These are phyloP conservation scores for Chaetomiaceae sp. DNA, from an alignment of 2,329 filamentous ascomycete species.

Conservation along the genomic window DNA sequence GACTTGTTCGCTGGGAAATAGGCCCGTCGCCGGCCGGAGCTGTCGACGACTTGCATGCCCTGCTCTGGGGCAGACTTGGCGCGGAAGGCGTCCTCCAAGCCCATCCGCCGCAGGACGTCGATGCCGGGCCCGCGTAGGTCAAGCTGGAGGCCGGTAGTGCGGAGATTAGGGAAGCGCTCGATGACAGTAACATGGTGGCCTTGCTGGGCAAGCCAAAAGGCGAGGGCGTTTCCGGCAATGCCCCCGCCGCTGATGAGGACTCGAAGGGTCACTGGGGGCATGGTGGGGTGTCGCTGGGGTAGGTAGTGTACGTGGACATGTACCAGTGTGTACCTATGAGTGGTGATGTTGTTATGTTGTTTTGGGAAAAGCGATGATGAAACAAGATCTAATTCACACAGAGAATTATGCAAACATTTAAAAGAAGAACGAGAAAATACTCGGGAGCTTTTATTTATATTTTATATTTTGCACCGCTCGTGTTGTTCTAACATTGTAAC, in stretches of 20 bases:
- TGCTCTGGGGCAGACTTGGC: slow-evolving; percentile 41
- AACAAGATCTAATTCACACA: too few relatives aligned
- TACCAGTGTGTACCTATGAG: too few relatives aligned
- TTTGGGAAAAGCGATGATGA: too few relatives aligned
- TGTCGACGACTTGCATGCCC: slow-evolving; percentile 46
- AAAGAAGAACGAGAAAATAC: too few relatives aligned
- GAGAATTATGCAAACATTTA: too few relatives aligned
- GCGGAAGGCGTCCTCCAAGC: slow-evolving; percentile 36
- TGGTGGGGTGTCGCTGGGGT: too few relatives aligned
- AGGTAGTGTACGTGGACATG: too few relatives aligned
- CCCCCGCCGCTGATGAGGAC: slow-evolving; percentile 45
- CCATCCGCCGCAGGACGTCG: slow-evolving; percentile 36
- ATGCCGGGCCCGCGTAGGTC: slow-evolving; percentile 43
- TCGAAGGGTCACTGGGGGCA: neutral
- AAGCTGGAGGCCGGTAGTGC: slow-evolving; percentile 41
- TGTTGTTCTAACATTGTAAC: too few relatives aligned
- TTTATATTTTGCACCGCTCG: too few relatives aligned
- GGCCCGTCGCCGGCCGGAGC: slow-evolving; percentile 35
- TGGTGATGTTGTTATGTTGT: too few relatives aligned
- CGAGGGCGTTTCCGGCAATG: slow-evolving; percentile 41
- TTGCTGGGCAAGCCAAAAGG: slow-evolving; percentile 37
- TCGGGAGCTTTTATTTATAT: too few relatives aligned
- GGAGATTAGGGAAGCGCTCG: slow-evolving; percentile 37
- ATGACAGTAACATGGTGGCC: slow-evolving; percentile 39
- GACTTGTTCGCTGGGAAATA: slow-evolving; percentile 34